Evolutionary conservation across 306 rosid species (phyloP).

Genomic region (Alnus rubra): DNA sequence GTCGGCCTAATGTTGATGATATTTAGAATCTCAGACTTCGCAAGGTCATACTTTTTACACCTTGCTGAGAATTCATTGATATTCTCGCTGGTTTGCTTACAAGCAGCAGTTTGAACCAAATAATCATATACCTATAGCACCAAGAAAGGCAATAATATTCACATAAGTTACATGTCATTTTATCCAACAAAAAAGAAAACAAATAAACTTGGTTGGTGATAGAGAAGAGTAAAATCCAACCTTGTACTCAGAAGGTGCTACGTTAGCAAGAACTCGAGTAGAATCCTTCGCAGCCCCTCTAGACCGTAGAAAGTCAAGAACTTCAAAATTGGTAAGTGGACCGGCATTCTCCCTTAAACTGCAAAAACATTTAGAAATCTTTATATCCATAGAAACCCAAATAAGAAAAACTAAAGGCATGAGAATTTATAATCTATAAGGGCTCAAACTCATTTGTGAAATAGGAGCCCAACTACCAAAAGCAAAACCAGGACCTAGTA

Average conservation of each 20-base stretch:
- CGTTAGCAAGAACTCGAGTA: conserved; percentile 46
- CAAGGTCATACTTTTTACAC: conserved; percentile 27
- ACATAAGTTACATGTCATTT: neutral
- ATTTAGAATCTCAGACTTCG: conserved; percentile 76
- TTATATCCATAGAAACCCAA: too few relatives aligned
- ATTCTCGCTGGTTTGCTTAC: too few relatives aligned
- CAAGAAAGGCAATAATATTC: neutral
- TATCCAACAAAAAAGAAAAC: neutral
- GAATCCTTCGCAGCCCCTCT: conserved; percentile 75
- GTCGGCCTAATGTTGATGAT: conserved; percentile 63
- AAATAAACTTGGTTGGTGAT: neutral
- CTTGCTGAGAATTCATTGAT: too few relatives aligned
- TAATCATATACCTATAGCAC: conserved; percentile 64
- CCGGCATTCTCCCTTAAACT: conserved; percentile 59
- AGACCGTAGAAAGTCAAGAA: conserved; percentile 61
- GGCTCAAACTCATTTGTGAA: too few relatives aligned
- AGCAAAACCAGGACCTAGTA: too few relatives aligned
- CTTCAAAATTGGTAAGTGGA: conserved; percentile 64
- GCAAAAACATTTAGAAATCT: conserved; percentile 10
- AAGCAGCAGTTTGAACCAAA: conserved; percentile 40
- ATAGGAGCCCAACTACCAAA: too few relatives aligned
- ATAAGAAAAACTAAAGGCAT: too few relatives aligned
- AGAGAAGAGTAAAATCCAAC: conserved; percentile 28
- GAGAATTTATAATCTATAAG: too few relatives aligned
- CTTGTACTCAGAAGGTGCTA: conserved; percentile 68